Evolutionary conservation across 495 filamentous ascomycete species (phyloP).

Genomic region (Aspergillus sclerotioniger): DNA sequence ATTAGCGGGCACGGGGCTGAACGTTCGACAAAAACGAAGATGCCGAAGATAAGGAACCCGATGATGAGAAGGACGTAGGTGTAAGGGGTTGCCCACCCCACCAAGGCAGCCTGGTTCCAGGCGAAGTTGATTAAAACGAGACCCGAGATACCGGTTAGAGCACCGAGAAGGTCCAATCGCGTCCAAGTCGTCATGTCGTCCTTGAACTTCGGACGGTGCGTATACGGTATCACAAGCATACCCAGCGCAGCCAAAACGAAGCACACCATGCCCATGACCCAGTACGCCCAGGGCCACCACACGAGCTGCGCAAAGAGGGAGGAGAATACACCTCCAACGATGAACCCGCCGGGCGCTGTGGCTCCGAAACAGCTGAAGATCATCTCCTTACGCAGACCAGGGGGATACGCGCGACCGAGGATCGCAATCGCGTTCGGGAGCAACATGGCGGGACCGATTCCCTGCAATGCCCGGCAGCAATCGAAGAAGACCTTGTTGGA

Average conservation of each 20-base stretch:
- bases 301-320: constrained; percentile 48
- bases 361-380: constrained; percentile 61
- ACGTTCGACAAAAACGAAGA: constrained; percentile 53
- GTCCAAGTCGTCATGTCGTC: constrained; percentile 21
- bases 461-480: constrained; percentile 47
- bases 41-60: constrained; percentile 46
- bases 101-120: constrained; percentile 60
- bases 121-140: constrained; percentile 59
- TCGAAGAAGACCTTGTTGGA: constrained; percentile 42
- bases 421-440: constrained; percentile 52
- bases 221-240: constrained; percentile 48
- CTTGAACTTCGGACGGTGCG: constrained; percentile 18
- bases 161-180: constrained; percentile 50
- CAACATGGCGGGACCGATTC: constrained; percentile 51
- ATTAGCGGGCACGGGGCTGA: constrained; percentile 51
- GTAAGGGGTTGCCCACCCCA: constrained; percentile 57
- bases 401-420: constrained; percentile 40
- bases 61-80: constrained; percentile 55
- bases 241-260: constrained; percentile 39
- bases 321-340: constrained; percentile 51
- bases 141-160: constrained; percentile 49
- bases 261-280: constrained; percentile 51
- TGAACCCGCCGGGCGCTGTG: constrained; percentile 53
- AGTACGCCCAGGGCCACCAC: constrained; percentile 67
- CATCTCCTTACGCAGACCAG: constrained; percentile 56